Evolutionary conservation across 2,329 filamentous ascomycete genomes (phyloP).

Genomic region (Aschersonia sp.): DNA sequence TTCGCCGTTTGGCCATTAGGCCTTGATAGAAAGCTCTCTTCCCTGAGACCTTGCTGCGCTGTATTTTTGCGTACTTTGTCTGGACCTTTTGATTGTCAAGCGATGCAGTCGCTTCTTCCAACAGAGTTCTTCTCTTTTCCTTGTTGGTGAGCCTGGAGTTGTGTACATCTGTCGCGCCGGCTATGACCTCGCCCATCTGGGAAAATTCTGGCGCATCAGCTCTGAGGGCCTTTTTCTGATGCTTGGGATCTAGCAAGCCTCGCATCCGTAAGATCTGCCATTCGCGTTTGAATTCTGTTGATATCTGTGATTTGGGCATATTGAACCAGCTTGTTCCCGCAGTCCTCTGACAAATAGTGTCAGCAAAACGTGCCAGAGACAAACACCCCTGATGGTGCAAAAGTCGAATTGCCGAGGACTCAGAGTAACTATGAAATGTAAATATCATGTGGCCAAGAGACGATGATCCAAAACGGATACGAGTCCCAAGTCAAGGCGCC

Average conservation of each 20-base stretch:
- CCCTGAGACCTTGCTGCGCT: slow-evolving; percentile 68
- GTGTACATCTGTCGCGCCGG: slow-evolving; percentile 80
- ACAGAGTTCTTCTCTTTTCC: slow-evolving; percentile 74
- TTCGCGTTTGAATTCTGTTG: slow-evolving; percentile 75
- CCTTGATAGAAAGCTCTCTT: slow-evolving; percentile 85
- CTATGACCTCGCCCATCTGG: slow-evolving; percentile 76
- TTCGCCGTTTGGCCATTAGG: slow-evolving; percentile 36
- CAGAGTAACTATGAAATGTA: slow-evolving; percentile 62
- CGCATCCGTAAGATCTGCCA: slow-evolving; percentile 83
- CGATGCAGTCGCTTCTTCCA: slow-evolving; percentile 59
- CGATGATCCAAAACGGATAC: slow-evolving; percentile 25
- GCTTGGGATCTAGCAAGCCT: slow-evolving; percentile 76
- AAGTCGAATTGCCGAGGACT: slow-evolving; percentile 14
- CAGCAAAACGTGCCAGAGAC: no score
- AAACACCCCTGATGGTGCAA: no score
- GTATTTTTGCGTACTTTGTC: slow-evolving; percentile 76
- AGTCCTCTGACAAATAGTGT: slow-evolving; percentile 25
- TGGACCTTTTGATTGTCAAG: slow-evolving; percentile 55
- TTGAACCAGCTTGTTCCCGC: slow-evolving; percentile 80
- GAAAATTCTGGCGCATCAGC: slow-evolving; percentile 59
- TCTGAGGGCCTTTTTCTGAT: slow-evolving; percentile 81
- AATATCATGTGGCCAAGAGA: slow-evolving; percentile 47
- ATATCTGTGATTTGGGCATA: slow-evolving; percentile 71
- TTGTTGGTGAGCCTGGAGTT: slow-evolving; percentile 70
- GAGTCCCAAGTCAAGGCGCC: slow-evolving; percentile 23